These are phyloP conservation scores for Salvia sclarea DNA, from an alignment of 305 asterid genomes.

Conservation along the genomic window DNA sequence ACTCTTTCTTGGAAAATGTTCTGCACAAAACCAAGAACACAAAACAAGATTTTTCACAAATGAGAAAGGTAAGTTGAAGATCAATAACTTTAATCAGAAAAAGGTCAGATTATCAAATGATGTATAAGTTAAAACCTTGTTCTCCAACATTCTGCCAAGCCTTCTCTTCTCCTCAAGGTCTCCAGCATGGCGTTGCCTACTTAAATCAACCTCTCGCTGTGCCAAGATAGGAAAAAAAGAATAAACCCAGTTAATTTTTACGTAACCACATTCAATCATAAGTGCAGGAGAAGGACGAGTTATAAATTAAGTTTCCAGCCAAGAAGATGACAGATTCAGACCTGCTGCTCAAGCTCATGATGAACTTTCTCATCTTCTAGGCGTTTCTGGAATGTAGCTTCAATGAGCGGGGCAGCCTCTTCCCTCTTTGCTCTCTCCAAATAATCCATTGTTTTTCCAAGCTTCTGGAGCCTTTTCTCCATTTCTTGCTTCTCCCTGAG, in stretches of 20 bases:
- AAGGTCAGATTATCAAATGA: not conserved
- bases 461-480: conserved; percentile 83
- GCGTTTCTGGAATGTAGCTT: conserved; percentile 68
- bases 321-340: conserved; percentile 32
- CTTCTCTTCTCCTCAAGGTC: conserved; percentile 79
- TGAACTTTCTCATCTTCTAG: conserved; percentile 63
- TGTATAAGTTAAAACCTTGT: conserved; percentile 46
- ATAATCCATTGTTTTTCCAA: conserved; percentile 83
- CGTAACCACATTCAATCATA: not conserved
- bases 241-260: conserved; percentile 12
- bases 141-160: conserved; percentile 64
- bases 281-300: not conserved
- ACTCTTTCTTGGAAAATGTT: conserved; percentile 61
- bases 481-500: conserved; percentile 82
- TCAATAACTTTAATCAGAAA: too few species aligned
- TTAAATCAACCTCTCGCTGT: conserved; percentile 75
- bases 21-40: conserved; percentile 39
- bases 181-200: conserved; percentile 82
- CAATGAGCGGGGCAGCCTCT: conserved; percentile 82
- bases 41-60: not conserved
- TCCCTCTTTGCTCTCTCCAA: conserved; percentile 91
- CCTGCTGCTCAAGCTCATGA: conserved; percentile 79
- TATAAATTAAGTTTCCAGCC: conserved; percentile 4
- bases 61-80: too few species aligned
- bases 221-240: conserved; percentile 22